Base-by-base conservation (phyloP, 306 rosid species). In the Rubus parviflorus region DNA sequence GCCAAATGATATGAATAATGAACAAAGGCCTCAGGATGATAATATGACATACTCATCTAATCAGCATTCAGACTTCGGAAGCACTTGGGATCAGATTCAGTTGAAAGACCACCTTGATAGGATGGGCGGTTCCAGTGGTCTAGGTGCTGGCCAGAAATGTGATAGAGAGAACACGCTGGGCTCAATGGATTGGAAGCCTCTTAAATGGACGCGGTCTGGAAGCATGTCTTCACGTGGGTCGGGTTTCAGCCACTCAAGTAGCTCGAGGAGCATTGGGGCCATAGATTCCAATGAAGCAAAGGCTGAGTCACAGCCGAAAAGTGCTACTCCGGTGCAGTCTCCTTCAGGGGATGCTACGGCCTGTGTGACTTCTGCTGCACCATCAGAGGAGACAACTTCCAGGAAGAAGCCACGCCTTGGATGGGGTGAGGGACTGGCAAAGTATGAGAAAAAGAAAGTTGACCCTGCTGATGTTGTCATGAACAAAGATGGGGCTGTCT, bases 401-500 rank as follows among this genome's bases (percentile, higher is more conserved):
- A 84, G 92, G 81, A 96, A 96, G 89, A 96, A 96, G 83, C 92
- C 96, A 8, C 88, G 99, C 79, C 87, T 96, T 72, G 88, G 88
- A 52, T 96, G 99, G 99, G 99, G 99, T 2, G 99, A 96, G 79
- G 99, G 99, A 20, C 87, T 96, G 67, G 98, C 99, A 16, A 96
- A 93, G 90, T 96, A 89, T 64, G 99, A 96, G 92, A 96, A 91
- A 80, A 88, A 93, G 83, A 93, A 86, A 82, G 89, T 92, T n/a
- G 98, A 92, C 45, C 94, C 72, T 22, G 97, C 97, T 74, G 98
- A 91, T 74, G 77, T 73, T n/a, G 71, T 70, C 43, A 69, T 84
- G 60, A 80, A 76, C 73, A 96, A 88, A 77, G 93, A 91, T 75
- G 94, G 77, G 35, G 78, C 81, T 77, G 75, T 80, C 63, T 58